A percentile compares a stretch with the other conserved stretches of the same genome.
phyloP scores from a whole-genome alignment of 768 basidiomycete genomes.

The Termitomyces sp. region DNA sequence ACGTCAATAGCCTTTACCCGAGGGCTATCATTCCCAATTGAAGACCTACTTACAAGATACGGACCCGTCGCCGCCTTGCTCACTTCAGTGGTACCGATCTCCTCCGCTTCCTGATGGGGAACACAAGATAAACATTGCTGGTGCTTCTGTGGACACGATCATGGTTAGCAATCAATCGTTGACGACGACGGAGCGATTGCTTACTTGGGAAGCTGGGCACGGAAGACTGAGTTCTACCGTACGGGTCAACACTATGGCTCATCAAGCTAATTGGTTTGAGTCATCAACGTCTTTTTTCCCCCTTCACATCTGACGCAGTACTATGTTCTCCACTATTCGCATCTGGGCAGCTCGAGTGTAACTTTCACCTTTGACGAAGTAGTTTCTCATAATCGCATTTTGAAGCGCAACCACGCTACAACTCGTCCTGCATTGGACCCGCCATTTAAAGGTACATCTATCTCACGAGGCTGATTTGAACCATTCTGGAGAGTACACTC shows the following conservation, averaged over 20 bases:
- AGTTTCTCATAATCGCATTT: not conserved
- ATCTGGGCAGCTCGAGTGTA: not conserved
- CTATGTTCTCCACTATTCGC: not conserved
- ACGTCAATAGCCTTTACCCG: constrained; percentile 1
- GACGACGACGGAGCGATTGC: too few species aligned
- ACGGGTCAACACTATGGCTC: not conserved
- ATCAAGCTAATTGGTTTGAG: not conserved
- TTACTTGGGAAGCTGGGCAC: too few species aligned
- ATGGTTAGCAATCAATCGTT: not conserved
- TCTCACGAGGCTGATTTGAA: too few species aligned
- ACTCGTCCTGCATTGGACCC: not conserved
- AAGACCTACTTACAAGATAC: not conserved
- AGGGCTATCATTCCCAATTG: too few species aligned
- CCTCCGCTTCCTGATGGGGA: not conserved
- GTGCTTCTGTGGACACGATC: not conserved
- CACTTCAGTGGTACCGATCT: constrained; percentile 1
- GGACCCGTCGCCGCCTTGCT: not conserved
- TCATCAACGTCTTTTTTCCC: not conserved
- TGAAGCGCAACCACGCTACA: too few species aligned
- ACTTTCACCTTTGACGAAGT: too few species aligned
- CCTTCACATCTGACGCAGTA: not conserved
- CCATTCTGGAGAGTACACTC: too few species aligned
- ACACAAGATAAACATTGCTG: not conserved
- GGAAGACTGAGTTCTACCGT: not conserved
- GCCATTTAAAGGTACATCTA: too few species aligned